Evolutionary conservation across 306 rosid species (phyloP).

Genomic region (Sechiopsis laciniata): DNA sequence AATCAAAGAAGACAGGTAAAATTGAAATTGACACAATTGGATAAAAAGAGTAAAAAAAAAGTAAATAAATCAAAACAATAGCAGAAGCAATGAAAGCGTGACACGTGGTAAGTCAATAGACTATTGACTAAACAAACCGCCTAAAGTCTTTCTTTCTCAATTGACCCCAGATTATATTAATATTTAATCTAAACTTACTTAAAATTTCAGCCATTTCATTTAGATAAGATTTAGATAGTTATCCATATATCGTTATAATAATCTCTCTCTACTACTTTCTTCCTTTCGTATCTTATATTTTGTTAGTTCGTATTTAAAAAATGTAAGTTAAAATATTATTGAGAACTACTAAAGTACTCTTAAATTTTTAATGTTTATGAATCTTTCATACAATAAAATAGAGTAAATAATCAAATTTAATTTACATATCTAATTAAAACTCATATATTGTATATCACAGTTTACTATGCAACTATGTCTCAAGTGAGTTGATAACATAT

Average conservation of each 20-base stretch:
- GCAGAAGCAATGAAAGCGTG: background rate
- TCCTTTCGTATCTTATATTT: background rate
- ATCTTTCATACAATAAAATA: too few relatives aligned
- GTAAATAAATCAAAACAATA: background rate
- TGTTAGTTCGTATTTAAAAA: background rate
- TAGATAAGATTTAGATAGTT: slow-evolving; percentile 5
- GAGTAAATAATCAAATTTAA: too few relatives aligned
- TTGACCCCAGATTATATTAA: slow-evolving; percentile 2
- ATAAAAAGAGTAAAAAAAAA: background rate
- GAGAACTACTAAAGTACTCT: background rate
- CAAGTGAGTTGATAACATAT: too few relatives aligned
- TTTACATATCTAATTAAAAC: too few relatives aligned
- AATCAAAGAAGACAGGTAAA: background rate
- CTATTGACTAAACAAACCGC: background rate
- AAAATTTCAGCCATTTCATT: slow-evolving; percentile 14
- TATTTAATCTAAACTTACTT: background rate
- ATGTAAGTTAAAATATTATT: background rate
- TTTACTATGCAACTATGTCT: too few relatives aligned
- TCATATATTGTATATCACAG: too few relatives aligned
- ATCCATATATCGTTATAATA: slow-evolving; percentile 5
- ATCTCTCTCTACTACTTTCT: background rate
- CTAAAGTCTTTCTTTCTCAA: background rate
- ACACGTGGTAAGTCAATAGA: slow-evolving; percentile 14
- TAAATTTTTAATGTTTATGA: background rate
- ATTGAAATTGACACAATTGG: background rate